These are phyloP conservation scores for Cardamine chenopodiifolia DNA, from an alignment of 345 rosid genomes.

Conservation along the genomic window DNA sequence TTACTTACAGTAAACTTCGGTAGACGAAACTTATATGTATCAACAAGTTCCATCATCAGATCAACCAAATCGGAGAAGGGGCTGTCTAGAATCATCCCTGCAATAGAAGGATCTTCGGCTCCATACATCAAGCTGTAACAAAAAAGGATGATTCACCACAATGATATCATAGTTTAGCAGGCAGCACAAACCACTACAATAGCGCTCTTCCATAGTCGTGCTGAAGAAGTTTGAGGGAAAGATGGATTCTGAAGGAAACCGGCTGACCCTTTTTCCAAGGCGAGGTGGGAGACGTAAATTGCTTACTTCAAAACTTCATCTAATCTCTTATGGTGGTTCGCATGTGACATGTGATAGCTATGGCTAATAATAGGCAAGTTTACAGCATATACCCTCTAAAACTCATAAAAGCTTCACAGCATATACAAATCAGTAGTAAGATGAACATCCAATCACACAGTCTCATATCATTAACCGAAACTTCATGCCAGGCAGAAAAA, in stretches of 20 bases:
- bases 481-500: constrained; percentile 4
- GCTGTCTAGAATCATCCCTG: constrained; percentile 94
- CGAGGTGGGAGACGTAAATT: not conserved
- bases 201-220: not conserved
- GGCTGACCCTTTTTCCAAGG: not conserved
- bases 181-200: constrained; percentile 3
- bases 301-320: constrained; percentile 3
- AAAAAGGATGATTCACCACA: constrained; percentile 8
- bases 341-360: not conserved
- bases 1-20: constrained; percentile 88
- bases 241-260: not conserved
- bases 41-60: constrained; percentile 92
- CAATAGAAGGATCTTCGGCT: constrained; percentile 92
- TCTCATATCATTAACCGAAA: not conserved
- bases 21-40: constrained; percentile 73
- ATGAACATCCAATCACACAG: not conserved
- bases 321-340: not conserved
- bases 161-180: not conserved
- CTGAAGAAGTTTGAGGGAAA: not conserved
- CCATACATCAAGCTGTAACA: constrained; percentile 84
- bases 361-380: not conserved
- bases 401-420: constrained; percentile 2
- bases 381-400: not conserved
- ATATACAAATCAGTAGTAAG: not conserved
- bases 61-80: constrained; percentile 93